Evolutionary conservation across 2,329 filamentous ascomycete genomes (phyloP).

Genomic region (Cordyceps militaris): DNA sequence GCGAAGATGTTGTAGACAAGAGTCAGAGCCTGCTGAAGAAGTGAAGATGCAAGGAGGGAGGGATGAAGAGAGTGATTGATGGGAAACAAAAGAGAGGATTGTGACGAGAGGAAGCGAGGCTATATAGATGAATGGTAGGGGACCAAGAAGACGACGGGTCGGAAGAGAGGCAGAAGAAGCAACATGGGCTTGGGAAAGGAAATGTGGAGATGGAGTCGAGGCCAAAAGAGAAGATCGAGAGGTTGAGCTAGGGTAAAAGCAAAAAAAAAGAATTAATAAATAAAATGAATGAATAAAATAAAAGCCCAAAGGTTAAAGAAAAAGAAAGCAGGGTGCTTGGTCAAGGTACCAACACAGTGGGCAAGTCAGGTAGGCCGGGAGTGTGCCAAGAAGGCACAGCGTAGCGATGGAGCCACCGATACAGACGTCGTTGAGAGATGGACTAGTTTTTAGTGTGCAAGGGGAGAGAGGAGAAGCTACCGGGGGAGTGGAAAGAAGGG

Average conservation of each 20-base stretch:
- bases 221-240: slow-evolving; percentile 5
- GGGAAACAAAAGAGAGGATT: not conserved
- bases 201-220: slow-evolving; percentile 11
- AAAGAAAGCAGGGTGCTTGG: not conserved
- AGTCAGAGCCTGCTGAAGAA: not conserved
- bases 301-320: not conserved
- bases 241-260: slow-evolving; percentile 5
- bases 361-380: not conserved
- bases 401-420: slow-evolving; percentile 9
- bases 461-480: not conserved
- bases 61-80: slow-evolving; percentile 4
- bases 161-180: slow-evolving; percentile 8
- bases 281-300: not conserved
- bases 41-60: not conserved
- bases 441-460: slow-evolving; percentile 6
- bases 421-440: slow-evolving; percentile 12
- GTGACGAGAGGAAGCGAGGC: slow-evolving; percentile 10
- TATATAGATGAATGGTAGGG: slow-evolving; percentile 10
- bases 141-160: slow-evolving; percentile 3
- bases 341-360: not conserved
- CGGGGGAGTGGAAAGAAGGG: not conserved
- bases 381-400: not conserved
- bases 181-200: slow-evolving; percentile 2
- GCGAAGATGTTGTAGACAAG: not conserved
- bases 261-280: slow-evolving; percentile 1